Conservation (phyloP, 768 basidiomycete genomes). For the Mycena metata region DNA sequence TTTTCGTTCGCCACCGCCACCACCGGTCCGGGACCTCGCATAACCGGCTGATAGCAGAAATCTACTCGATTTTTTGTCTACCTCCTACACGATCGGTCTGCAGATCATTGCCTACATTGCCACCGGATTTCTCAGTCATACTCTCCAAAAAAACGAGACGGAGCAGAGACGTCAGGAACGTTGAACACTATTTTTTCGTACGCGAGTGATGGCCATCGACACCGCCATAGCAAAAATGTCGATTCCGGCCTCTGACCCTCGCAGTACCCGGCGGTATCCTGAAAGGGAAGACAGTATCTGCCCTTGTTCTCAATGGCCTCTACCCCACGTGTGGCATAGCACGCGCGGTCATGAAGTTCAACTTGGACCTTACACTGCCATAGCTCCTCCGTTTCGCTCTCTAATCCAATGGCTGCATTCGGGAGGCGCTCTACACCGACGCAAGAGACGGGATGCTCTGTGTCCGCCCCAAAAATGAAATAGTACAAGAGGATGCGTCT, state of each 20-base stretch:
- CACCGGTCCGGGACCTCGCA: conserved; percentile 13
- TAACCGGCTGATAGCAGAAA: conserved; percentile 8
- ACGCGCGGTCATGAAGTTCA: conserved; percentile 15
- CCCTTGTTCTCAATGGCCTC: conserved; percentile 28
- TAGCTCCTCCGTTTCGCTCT: conserved; percentile 34
- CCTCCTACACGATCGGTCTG: conserved; percentile 13
- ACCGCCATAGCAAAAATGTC: conserved; percentile 24
- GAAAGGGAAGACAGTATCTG: conserved; percentile 12
- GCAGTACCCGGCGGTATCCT: conserved; percentile 9
- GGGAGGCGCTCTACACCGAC: conserved; percentile 33
- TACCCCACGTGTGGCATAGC: conserved; percentile 29
- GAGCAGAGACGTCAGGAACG: conserved; percentile 27
- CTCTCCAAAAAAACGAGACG: conserved; percentile 22
- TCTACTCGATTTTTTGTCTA: background rate
- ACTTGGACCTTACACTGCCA: conserved; percentile 32
- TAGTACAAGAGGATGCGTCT: conserved; percentile 42
- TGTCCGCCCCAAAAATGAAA: conserved; percentile 31
- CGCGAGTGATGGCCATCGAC: conserved; percentile 23
- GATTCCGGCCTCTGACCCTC: conserved; percentile 12
- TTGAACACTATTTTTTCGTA: background rate
- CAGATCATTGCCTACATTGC: conserved; percentile 19
- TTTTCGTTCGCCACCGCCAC: background rate
- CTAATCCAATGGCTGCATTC: conserved; percentile 19
- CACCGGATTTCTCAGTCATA: background rate
- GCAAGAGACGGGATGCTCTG: conserved; percentile 21